Conservation (phyloP, 768 basidiomycete species). For the Suillus lakei region DNA sequence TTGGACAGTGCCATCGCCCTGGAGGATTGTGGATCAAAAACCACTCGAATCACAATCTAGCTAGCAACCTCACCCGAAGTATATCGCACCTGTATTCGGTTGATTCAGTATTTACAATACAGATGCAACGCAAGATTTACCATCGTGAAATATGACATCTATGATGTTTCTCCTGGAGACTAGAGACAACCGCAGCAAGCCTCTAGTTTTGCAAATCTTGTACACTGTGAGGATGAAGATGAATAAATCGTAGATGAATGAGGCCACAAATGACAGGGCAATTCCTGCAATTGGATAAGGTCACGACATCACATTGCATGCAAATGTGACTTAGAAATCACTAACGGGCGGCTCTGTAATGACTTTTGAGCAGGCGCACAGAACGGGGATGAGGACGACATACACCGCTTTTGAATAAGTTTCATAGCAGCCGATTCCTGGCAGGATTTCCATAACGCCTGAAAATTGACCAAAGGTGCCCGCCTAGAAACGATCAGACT, state of each 20-base stretch:
- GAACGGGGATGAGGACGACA: background rate
- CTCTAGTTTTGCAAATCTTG: conserved; percentile 47
- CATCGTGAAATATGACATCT: conserved; percentile 52
- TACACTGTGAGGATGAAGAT: conserved; percentile 52
- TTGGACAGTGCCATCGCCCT: conserved; percentile 51
- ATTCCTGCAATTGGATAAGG: conserved; percentile 22
- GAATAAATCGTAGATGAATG: conserved; percentile 53
- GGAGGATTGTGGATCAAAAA: background rate
- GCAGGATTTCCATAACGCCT: conserved; percentile 39
- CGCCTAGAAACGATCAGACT: background rate
- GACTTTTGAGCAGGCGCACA: background rate
- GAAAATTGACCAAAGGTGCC: conserved; percentile 47
- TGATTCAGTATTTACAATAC: background rate
- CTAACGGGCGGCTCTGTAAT: conserved; percentile 25
- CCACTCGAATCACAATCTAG: background rate
- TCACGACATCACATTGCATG: background rate
- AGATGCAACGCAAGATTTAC: conserved; percentile 34
- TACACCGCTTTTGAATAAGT: conserved; percentile 10
- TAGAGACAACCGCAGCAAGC: conserved; percentile 25
- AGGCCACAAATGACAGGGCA: conserved; percentile 52
- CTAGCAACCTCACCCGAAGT: conserved; percentile 50
- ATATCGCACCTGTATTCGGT: conserved; percentile 48
- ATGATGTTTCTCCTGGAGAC: conserved; percentile 40
- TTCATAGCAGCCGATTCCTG: conserved; percentile 32
- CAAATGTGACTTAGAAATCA: background rate